Percentiles rank a stretch among this genome's conserved stretches.
Conservation (phyloP, 1,284 basidiomycete species). For the Marasmius sp. region DNA sequence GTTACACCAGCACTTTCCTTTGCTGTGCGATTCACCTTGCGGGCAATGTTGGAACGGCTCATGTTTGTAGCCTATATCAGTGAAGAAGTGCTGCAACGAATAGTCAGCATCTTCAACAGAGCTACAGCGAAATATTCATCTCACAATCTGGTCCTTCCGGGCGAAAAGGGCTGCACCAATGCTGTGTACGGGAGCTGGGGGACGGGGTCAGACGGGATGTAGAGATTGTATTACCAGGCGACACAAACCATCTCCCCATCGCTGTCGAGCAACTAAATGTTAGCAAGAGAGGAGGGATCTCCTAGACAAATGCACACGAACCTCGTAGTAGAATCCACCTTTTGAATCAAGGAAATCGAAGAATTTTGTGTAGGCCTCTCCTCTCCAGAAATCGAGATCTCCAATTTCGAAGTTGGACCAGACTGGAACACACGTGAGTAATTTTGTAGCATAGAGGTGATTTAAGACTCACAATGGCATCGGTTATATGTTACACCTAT, state of each 20-base stretch:
- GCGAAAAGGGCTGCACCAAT: slow-evolving; percentile 85
- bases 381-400: slow-evolving; percentile 80
- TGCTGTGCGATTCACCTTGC: slow-evolving; percentile 53
- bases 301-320: slow-evolving; percentile 19
- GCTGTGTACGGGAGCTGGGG: slow-evolving; percentile 51
- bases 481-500: slow-evolving; percentile 63
- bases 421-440: slow-evolving; percentile 42
- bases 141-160: slow-evolving; percentile 71
- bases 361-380: slow-evolving; percentile 80
- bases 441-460: neutral
- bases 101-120: slow-evolving; percentile 2
- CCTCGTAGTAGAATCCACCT: slow-evolving; percentile 95
- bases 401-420: slow-evolving; percentile 94
- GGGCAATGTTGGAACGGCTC: slow-evolving; percentile 84
- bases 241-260: slow-evolving; percentile 81
- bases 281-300: slow-evolving; percentile 3
- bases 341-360: slow-evolving; percentile 82
- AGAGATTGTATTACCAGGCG: neutral
- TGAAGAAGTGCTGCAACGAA: slow-evolving; percentile 66
- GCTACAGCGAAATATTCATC: slow-evolving; percentile 14
- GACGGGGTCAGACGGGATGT: neutral
- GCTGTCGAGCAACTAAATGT: slow-evolving; percentile 32
- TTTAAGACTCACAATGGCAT: slow-evolving; percentile 73
- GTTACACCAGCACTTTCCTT: slow-evolving; percentile 72
- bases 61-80: slow-evolving; percentile 63